phyloP scores from a whole-genome alignment of 1,284 basidiomycete genomes.

The Dichomitus squalens region DNA sequence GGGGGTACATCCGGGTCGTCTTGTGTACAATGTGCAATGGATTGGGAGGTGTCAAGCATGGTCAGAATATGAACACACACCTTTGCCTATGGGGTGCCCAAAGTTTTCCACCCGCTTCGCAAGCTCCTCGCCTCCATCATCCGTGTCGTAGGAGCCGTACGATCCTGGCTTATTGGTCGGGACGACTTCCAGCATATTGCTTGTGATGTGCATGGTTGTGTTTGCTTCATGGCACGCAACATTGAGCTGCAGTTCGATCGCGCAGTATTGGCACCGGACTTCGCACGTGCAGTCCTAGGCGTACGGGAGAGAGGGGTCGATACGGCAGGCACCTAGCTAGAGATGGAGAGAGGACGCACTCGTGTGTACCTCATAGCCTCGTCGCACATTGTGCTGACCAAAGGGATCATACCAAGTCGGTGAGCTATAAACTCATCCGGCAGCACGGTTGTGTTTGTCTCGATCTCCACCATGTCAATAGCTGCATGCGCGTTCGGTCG shows the following conservation, averaged over 20 bases:
- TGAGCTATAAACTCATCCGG: conserved; percentile 99
- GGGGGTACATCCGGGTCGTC: conserved; percentile 66
- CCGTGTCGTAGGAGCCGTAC: conserved; percentile 36
- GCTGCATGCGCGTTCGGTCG: conserved; percentile 49
- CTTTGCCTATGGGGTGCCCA: conserved; percentile 87
- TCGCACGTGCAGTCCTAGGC: conserved; percentile 88
- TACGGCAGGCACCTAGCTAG: conserved; percentile 4
- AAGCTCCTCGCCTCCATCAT: conserved; percentile 67
- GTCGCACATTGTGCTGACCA: conserved; percentile 84
- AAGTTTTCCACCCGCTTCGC: conserved; percentile 76
- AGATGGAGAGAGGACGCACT: conserved; percentile 58
- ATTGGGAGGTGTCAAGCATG: not conserved
- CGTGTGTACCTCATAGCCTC: conserved; percentile 83
- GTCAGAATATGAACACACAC: conserved; percentile 42
- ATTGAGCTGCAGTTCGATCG: conserved; percentile 75
- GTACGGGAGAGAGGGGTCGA: not conserved
- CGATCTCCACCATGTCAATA: conserved; percentile 96
- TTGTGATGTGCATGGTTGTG: conserved; percentile 81
- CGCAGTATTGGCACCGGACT: conserved; percentile 78
- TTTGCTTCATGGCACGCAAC: conserved; percentile 66
- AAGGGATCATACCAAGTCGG: conserved; percentile 91
- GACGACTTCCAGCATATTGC: conserved; percentile 71
- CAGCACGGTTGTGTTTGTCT: conserved; percentile 90
- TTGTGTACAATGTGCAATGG: conserved; percentile 27
- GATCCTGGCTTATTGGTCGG: conserved; percentile 29